Evolutionary conservation across 495 filamentous ascomycete genomes (phyloP).

Genomic region (Penicillium roqueforti): DNA sequence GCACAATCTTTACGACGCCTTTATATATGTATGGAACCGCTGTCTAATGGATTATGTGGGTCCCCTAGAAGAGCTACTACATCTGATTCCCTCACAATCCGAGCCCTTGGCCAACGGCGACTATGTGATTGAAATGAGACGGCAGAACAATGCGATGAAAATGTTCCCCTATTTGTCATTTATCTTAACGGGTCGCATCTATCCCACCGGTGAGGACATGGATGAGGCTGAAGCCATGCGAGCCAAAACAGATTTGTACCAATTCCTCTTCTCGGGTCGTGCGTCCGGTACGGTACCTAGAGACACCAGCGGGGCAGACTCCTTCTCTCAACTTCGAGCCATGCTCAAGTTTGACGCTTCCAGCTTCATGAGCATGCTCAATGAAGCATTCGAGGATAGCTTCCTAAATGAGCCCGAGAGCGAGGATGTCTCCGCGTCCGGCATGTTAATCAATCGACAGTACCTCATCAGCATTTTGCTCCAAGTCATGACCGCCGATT

Average conservation of each 20-base stretch:
- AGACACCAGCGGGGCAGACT: conserved; percentile 55
- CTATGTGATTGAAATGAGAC: conserved; percentile 29
- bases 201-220: conserved; percentile 78
- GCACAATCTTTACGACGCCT: conserved; percentile 86
- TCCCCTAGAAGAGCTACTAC: conserved; percentile 77
- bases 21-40: conserved; percentile 96
- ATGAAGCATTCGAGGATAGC: conserved; percentile 94
- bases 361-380: conserved; percentile 91
- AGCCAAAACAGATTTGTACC: conserved; percentile 84
- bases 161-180: conserved; percentile 95
- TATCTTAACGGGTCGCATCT: conserved; percentile 82
- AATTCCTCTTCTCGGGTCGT: conserved; percentile 86
- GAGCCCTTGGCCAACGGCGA: conserved; percentile 34
- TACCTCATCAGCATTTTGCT: conserved; percentile 84
- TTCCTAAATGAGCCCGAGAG: conserved; percentile 71
- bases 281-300: conserved; percentile 53
- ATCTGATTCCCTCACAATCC: conserved; percentile 50
- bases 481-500: conserved; percentile 73
- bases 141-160: conserved; percentile 68
- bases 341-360: conserved; percentile 84
- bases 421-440: conserved; percentile 34
- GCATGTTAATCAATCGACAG: conserved; percentile 78
- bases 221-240: conserved; percentile 60
- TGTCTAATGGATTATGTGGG: conserved; percentile 85
- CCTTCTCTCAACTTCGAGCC: conserved; percentile 76